phyloP scores from a whole-genome alignment of 768 basidiomycete genomes.

The Macrolepiota dolichaula region DNA sequence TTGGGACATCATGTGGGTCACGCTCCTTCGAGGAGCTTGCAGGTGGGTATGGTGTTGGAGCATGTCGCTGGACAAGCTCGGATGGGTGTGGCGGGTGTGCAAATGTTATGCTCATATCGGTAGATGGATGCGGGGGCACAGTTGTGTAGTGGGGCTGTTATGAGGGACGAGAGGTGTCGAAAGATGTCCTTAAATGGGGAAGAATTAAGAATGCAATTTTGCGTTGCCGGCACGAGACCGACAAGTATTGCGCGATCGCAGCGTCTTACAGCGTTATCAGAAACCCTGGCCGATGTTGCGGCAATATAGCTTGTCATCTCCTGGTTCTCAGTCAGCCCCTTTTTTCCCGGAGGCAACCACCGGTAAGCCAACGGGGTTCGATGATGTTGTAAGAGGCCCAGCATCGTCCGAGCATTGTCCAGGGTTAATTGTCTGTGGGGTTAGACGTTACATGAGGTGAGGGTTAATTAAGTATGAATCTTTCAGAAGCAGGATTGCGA shows the following conservation, averaged over 20 bases:
- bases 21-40: slow-evolving; percentile 17
- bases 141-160: not conserved
- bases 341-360: not conserved
- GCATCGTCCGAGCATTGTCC: too few relatives aligned
- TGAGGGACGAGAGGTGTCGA: not conserved
- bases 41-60: not conserved
- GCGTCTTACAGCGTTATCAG: not conserved
- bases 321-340: not conserved
- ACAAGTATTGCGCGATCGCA: slow-evolving; percentile 12
- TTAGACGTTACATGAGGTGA: not conserved
- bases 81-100: slow-evolving; percentile 32
- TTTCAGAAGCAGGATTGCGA: not conserved
- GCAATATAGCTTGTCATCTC: not conserved
- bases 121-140: not conserved
- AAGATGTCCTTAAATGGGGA: not conserved
- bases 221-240: not conserved
- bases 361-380: not conserved
- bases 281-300: not conserved
- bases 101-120: slow-evolving; percentile 24
- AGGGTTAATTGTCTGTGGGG: too few relatives aligned
- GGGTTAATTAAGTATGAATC: not conserved
- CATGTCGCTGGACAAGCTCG: slow-evolving; percentile 5
- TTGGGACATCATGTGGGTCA: slow-evolving; percentile 56
- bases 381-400: too few relatives aligned
- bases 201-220: not conserved